Conservation (phyloP, 179 eudicot species). For the Sideroxylon spinosum region DNA sequence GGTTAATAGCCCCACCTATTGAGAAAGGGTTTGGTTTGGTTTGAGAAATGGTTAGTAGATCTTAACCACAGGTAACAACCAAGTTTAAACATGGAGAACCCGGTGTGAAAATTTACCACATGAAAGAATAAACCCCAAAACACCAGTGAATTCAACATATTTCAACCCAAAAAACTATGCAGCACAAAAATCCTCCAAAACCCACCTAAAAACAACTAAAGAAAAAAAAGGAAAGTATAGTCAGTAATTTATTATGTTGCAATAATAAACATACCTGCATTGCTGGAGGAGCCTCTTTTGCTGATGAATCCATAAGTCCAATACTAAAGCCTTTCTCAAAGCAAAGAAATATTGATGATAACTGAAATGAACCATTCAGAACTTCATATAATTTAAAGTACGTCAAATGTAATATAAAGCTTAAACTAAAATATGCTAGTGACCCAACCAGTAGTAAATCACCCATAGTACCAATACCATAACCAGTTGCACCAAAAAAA, state of each 20-base stretch:
- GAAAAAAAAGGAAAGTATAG: background rate
- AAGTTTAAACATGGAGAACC: background rate
- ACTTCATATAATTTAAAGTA: background rate
- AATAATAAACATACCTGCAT: constrained; percentile 26
- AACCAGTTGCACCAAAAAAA: background rate
- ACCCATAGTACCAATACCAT: background rate
- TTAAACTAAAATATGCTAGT: background rate
- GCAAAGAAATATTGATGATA: background rate
- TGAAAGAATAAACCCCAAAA: background rate
- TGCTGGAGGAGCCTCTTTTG: constrained; percentile 22
- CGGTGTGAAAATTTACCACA: background rate
- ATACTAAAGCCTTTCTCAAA: background rate
- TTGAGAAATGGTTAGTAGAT: background rate
- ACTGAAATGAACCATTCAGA: constrained; percentile 10
- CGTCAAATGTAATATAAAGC: background rate
- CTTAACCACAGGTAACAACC: background rate
- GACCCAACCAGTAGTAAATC: background rate
- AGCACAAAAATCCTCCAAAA: background rate
- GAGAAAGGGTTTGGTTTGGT: too few relatives aligned
- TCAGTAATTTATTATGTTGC: background rate
- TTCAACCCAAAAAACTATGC: background rate
- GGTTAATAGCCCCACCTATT: too few relatives aligned
- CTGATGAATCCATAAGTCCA: constrained; percentile 34
- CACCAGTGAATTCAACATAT: background rate
- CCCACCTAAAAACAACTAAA: background rate